phyloP scores from a whole-genome alignment of 148 eudicot genomes.

The Rhododendron mucronatum region DNA sequence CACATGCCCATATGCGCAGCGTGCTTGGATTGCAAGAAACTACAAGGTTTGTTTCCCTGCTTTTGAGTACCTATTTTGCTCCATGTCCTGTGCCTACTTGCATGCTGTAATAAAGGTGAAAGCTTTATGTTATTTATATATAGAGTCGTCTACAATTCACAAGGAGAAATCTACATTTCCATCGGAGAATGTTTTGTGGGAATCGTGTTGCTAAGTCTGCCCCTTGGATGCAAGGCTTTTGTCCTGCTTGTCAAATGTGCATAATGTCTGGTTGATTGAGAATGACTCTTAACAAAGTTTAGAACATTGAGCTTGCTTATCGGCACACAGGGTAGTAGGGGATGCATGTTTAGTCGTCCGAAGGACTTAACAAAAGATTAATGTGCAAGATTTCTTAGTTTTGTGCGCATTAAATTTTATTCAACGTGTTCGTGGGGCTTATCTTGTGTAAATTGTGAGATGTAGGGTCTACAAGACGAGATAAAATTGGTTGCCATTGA shows the following conservation, averaged over 20 bases:
- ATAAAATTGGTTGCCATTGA: slow-evolving; percentile 36
- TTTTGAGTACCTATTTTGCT: neutral
- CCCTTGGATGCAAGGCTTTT: neutral
- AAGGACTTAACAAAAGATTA: neutral
- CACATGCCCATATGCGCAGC: slow-evolving; percentile 64
- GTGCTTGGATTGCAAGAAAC: slow-evolving; percentile 66
- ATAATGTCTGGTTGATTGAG: neutral
- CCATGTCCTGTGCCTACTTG: neutral
- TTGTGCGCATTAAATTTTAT: neutral
- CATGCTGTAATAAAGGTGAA: neutral
- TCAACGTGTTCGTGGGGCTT: neutral
- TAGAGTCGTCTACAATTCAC: neutral
- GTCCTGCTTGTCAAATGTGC: neutral
- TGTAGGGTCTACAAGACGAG: slow-evolving; percentile 73
- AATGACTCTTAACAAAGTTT: neutral
- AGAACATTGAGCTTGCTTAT: neutral
- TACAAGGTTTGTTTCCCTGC: slow-evolving; percentile 34
- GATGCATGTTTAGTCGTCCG: neutral
- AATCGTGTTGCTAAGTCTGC: neutral
- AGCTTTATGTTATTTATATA: neutral
- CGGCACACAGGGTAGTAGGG: neutral
- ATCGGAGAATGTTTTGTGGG: neutral
- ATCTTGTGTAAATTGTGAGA: neutral
- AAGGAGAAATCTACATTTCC: neutral
- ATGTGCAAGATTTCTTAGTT: neutral